Evolutionary conservation across 2,329 filamentous ascomycete genomes (phyloP).

Genomic region (Paecilomyces variotii): DNA sequence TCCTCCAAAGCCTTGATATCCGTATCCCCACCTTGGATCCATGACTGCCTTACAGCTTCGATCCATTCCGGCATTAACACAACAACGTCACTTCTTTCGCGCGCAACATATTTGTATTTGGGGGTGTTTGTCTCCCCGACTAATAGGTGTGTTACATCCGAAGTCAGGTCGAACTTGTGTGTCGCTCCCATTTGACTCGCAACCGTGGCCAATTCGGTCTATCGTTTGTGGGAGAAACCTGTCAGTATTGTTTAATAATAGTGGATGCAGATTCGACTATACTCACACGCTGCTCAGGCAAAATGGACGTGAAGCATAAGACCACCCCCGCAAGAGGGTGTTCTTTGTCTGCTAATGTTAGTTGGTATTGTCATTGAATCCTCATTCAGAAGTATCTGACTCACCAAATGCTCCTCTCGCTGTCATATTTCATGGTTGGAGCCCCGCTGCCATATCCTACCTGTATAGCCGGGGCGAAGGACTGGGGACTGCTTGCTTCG

Average conservation of each 20-base stretch:
- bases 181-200: slow-evolving; percentile 75
- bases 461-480: background rate
- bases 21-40: slow-evolving; percentile 71
- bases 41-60: slow-evolving; percentile 66
- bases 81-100: slow-evolving; percentile 75
- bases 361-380: slow-evolving; percentile 11
- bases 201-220: slow-evolving; percentile 35
- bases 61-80: slow-evolving; percentile 80
- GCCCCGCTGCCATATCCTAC: background rate
- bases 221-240: slow-evolving; percentile 3
- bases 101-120: slow-evolving; percentile 94
- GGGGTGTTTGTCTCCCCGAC: slow-evolving; percentile 82
- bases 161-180: slow-evolving; percentile 88
- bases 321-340: slow-evolving; percentile 63
- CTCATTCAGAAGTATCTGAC: slow-evolving; percentile 8
- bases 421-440: slow-evolving; percentile 34
- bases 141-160: slow-evolving; percentile 88
- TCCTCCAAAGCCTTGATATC: slow-evolving; percentile 63
- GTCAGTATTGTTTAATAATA: slow-evolving; percentile 3
- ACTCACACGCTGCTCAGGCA: slow-evolving; percentile 67
- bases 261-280: background rate
- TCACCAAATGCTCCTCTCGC: slow-evolving; percentile 26
- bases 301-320: slow-evolving; percentile 81
- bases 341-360: slow-evolving; percentile 44
- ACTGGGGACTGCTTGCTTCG: background rate